Percentiles rank a stretch among this genome's conserved stretches.
These are phyloP conservation scores for Rubus idaeus DNA, from an alignment of 306 rosid species.

Conservation along the genomic window DNA sequence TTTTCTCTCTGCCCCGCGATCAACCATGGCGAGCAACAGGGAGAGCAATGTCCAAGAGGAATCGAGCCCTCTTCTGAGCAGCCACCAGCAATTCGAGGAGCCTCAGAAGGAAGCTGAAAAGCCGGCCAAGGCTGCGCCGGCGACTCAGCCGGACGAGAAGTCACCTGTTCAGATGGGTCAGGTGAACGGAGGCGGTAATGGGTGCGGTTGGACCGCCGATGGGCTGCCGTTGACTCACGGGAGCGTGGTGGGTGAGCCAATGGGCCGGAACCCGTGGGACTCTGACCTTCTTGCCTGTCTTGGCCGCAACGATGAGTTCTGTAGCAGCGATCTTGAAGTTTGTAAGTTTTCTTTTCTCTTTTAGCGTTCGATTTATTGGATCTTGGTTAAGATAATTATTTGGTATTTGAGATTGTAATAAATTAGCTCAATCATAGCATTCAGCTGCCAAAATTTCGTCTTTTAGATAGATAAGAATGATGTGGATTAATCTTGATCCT, in stretches of 20 bases:
- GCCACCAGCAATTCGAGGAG: slow-evolving; percentile 30
- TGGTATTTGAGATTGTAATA: background rate
- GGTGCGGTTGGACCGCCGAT: slow-evolving; percentile 73
- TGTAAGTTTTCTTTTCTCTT: slow-evolving; percentile 47
- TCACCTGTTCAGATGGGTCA: slow-evolving; percentile 23
- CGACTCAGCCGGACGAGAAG: slow-evolving; percentile 8
- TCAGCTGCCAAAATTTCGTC: background rate
- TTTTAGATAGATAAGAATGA: background rate
- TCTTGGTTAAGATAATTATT: background rate
- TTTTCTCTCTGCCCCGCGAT: background rate
- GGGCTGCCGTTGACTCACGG: slow-evolving; percentile 68
- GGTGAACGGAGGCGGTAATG: slow-evolving; percentile 20
- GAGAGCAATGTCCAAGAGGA: slow-evolving; percentile 48
- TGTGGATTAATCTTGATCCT: background rate
- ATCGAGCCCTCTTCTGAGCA: slow-evolving; percentile 63
- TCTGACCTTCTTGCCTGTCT: slow-evolving; percentile 72
- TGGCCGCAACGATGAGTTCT: slow-evolving; percentile 85
- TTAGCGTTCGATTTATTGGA: background rate
- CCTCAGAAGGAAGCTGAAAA: slow-evolving; percentile 21
- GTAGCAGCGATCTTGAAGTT: slow-evolving; percentile 97
- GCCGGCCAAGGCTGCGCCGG: slow-evolving; percentile 17
- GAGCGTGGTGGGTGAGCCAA: slow-evolving; percentile 89
- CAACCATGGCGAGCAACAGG: slow-evolving; percentile 35
- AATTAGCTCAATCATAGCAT: background rate
- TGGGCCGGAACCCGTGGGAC: slow-evolving; percentile 70